Evolutionary conservation across 768 basidiomycete species (phyloP), one percentile per base, ranked within the genome.

Genomic region (Lentinula edodes): DNA sequence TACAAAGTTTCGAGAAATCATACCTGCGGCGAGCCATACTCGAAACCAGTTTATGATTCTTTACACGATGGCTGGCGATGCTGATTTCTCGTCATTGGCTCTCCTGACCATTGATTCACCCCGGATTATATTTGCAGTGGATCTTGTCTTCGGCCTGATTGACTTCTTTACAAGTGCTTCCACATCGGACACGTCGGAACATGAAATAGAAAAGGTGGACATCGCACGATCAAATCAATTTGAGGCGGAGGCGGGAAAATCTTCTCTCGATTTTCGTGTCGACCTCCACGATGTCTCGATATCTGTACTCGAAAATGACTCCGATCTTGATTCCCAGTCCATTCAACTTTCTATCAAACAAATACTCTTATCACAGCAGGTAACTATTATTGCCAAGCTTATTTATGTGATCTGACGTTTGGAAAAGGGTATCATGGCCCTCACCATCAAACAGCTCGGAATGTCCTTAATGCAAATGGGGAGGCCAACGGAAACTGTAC

Each of bases 391-490:
- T 28, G 9, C 52, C n/a, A 18, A 32, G 55, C 42, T 3, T 57
- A 38, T 50, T 63, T 23, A 0, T 46, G 23, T 16, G 23, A 5
- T 53, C 48, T 56, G 35, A 35, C 62, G 52, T 50, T 9, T 42
- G 28, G 32, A 15, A 20, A 52, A 98, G 92, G 87, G 88, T 6
- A 84, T 93, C 39, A 71, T 92, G 63, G 91, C 95, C 1, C 75
- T 98, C 60, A 93, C 83, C 39, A 77, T 98, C 36, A 85, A 81
- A 58, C 83, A 82, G 35, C 80, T 98, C 8, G 97, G 97, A 20
- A 98, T 99, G 96, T 97, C 94, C 2, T 79, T 99, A 35, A 85
- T 88, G 62, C 82, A 83, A 34, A 98, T 99, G 95, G 92, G 91
- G 64, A 82, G 82, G 64, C 79, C 84, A 51, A 78, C 85, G 0